Conservation (phyloP, 345 rosid genomes). For the Erysimum cheiranthoides region DNA sequence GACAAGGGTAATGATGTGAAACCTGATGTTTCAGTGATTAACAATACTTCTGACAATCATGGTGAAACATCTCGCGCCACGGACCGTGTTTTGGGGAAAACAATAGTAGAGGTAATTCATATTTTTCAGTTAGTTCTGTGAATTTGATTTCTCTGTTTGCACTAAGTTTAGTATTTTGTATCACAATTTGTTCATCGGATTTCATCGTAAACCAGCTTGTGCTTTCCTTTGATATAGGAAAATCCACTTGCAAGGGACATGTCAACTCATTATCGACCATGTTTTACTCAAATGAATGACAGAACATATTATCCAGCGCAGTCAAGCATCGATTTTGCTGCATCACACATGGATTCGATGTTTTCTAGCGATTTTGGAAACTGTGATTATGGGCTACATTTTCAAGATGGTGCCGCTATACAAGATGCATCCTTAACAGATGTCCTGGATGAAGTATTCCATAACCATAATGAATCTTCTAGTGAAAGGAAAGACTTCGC, state of each 20-base stretch:
- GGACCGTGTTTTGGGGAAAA: conserved; percentile 54
- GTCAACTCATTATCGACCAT: conserved; percentile 39
- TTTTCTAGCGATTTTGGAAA: conserved; percentile 78
- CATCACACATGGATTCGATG: conserved; percentile 56
- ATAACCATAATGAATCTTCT: conserved; percentile 53
- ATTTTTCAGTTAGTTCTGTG: background rate
- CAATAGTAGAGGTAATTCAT: conserved; percentile 51
- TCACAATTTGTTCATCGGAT: background rate
- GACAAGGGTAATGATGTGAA: conserved; percentile 45
- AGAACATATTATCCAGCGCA: conserved; percentile 57
- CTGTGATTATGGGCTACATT: conserved; percentile 49
- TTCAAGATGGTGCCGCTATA: conserved; percentile 64
- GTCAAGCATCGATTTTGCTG: conserved; percentile 47
- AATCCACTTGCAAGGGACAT: conserved; percentile 41
- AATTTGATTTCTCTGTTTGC: background rate
- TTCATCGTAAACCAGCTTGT: conserved; percentile 18
- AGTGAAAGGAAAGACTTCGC: conserved; percentile 46
- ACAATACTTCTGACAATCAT: conserved; percentile 56
- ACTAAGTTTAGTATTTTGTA: background rate
- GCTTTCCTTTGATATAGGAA: conserved; percentile 47
- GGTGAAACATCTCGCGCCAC: conserved; percentile 60
- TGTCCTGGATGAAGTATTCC: conserved; percentile 59
- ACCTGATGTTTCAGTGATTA: conserved; percentile 41
- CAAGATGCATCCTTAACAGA: conserved; percentile 60
- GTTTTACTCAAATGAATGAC: conserved; percentile 48